A percentile compares a stretch with the other conserved stretches of the same genome.
Conservation (phyloP, 2,329 filamentous ascomycete species). For the Diplocarpon mali region DNA sequence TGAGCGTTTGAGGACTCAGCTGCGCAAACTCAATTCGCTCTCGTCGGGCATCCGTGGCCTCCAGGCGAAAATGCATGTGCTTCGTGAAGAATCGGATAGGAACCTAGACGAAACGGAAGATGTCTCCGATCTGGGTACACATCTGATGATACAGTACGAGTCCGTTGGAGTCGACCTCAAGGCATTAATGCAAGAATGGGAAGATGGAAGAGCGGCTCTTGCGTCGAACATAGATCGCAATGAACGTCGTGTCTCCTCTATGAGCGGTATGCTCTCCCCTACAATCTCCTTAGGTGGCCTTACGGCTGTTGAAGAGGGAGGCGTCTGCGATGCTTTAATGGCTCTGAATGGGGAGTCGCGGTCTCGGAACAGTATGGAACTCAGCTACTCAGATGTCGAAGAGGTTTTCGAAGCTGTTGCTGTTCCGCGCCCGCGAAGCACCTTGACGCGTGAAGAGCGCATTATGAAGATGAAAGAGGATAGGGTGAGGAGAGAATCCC, state of each 20-base stretch:
- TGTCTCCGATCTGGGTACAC: conserved; percentile 64
- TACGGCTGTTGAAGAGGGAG: conserved; percentile 48
- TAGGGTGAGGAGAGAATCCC: conserved; percentile 58
- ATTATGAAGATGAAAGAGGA: conserved; percentile 84
- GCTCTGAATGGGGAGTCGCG: conserved; percentile 63
- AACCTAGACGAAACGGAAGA: conserved; percentile 63
- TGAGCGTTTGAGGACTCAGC: conserved; percentile 75
- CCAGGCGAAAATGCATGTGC: conserved; percentile 86
- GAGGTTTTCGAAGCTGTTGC: conserved; percentile 91
- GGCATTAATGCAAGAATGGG: conserved; percentile 73
- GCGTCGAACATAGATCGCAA: conserved; percentile 73
- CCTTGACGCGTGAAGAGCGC: conserved; percentile 74
- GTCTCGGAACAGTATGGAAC: conserved; percentile 38
- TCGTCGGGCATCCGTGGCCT: conserved; percentile 84
- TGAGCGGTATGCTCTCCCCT: conserved; percentile 45
- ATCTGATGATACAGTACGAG: conserved; percentile 82
- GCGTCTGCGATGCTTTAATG: conserved; percentile 59
- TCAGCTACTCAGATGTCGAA: conserved; percentile 49
- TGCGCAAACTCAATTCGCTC: conserved; percentile 78
- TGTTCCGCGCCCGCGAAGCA: conserved; percentile 56
- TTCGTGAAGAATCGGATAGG: conserved; percentile 80
- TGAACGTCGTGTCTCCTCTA: conserved; percentile 56
- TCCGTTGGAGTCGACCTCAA: conserved; percentile 83
- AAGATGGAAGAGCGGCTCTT: conserved; percentile 73
- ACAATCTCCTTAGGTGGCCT: conserved; percentile 56